phyloP scores from a whole-genome alignment of 495 filamentous ascomycete genomes.

The Podospora fimiseda region DNA sequence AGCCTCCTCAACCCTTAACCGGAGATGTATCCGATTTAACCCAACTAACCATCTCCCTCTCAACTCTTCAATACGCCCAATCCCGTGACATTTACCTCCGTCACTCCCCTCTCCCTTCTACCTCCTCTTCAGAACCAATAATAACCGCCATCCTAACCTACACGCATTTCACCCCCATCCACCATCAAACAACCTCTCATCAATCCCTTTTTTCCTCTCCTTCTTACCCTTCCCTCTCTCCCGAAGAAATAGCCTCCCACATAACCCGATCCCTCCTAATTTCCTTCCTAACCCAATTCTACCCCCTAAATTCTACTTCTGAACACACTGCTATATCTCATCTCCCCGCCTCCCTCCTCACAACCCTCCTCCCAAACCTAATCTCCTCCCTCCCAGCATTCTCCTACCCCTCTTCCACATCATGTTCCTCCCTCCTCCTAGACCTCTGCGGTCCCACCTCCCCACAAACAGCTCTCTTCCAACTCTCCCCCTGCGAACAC shows the following conservation, averaged over 20 bases:
- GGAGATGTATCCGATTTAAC: background rate
- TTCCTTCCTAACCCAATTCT: constrained; percentile 32
- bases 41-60: constrained; percentile 29
- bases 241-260: constrained; percentile 33
- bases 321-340: constrained; percentile 23
- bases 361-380: too few species aligned
- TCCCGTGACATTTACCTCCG: constrained; percentile 39
- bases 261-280: constrained; percentile 36
- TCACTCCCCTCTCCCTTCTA: background rate
- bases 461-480: background rate
- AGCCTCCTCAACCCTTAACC: constrained; percentile 13
- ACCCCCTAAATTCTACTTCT: constrained; percentile 15
- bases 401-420: background rate
- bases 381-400: constrained; percentile 25
- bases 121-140: constrained; percentile 1
- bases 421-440: constrained; percentile 18
- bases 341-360: constrained; percentile 5
- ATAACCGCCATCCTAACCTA: constrained; percentile 30
- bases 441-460: constrained; percentile 28
- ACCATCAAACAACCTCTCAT: background rate
- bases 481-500: constrained; percentile 1
- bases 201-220: constrained; percentile 7
- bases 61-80: constrained; percentile 43
- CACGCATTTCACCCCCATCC: constrained; percentile 15
- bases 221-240: constrained; percentile 8